phyloP scores from a whole-genome alignment of 306 rosid genomes.

The Bauhinia variegata region DNA sequence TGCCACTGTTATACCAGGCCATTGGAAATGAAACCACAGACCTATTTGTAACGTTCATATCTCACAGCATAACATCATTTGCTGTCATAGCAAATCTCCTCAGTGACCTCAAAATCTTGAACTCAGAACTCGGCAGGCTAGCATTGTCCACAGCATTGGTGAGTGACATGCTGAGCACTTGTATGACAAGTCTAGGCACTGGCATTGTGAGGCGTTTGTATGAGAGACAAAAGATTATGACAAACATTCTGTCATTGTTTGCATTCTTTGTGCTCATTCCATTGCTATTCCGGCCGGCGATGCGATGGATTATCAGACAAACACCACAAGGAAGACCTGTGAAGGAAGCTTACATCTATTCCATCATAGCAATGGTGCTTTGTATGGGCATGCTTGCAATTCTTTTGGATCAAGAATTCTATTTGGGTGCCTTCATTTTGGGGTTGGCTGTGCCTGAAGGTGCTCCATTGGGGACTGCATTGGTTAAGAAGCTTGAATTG shows the following conservation, averaged over 20 bases:
- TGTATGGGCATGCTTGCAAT: slow-evolving; percentile 4
- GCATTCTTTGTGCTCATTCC: background rate
- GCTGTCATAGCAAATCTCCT: slow-evolving; percentile 45
- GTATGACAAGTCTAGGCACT: no score
- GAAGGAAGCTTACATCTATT: slow-evolving; percentile 14
- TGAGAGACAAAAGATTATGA: background rate
- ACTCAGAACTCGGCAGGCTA: slow-evolving; percentile 47
- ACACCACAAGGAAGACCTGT: slow-evolving; percentile 44
- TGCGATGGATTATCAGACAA: slow-evolving; percentile 33
- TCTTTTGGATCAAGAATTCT: background rate
- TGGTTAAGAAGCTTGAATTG: slow-evolving; percentile 33
- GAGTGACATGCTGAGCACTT: slow-evolving; percentile 19
- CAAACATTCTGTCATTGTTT: background rate
- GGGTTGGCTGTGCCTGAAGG: slow-evolving; percentile 56
- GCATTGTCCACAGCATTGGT: slow-evolving; percentile 48
- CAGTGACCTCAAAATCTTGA: slow-evolving; percentile 43
- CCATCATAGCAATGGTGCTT: slow-evolving; percentile 15
- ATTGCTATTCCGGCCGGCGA: slow-evolving; percentile 24
- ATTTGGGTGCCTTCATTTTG: slow-evolving; percentile 43
- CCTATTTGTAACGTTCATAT: background rate
- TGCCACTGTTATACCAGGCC: accelerated
- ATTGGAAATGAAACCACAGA: accelerated
- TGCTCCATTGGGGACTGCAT: slow-evolving; percentile 48
- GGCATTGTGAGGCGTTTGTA: background rate
- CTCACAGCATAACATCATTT: slow-evolving; percentile 38